Evolutionary conservation across 2,329 filamentous ascomycete genomes (phyloP).

Genomic region (Hirsutella rhossiliensis): DNA sequence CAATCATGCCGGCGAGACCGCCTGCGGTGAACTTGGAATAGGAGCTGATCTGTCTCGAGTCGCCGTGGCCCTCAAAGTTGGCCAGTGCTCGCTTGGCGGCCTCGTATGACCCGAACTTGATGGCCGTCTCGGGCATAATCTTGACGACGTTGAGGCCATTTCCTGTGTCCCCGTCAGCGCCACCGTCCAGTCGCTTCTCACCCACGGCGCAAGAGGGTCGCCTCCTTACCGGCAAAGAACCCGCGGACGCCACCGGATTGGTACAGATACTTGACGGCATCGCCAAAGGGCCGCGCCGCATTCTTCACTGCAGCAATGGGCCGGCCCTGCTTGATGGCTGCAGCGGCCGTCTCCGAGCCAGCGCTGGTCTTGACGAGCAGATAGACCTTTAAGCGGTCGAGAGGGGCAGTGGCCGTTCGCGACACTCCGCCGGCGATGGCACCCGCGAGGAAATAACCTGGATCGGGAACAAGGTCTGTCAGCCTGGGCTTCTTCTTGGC

Average conservation of each 20-base stretch:
- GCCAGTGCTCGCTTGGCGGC: constrained; percentile 82
- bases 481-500: constrained; percentile 37
- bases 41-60: constrained; percentile 66
- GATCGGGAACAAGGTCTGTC: constrained; percentile 63
- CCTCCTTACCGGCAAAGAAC: constrained; percentile 72
- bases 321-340: constrained; percentile 59
- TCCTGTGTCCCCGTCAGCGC: constrained; percentile 38
- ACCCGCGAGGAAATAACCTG: constrained; percentile 97
- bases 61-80: constrained; percentile 74
- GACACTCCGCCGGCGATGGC: constrained; percentile 90
- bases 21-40: constrained; percentile 86
- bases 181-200: background rate
- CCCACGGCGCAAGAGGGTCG: background rate
- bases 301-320: constrained; percentile 52
- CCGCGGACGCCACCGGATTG: constrained; percentile 75
- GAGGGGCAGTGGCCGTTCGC: constrained; percentile 85
- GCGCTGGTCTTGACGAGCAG: constrained; percentile 74
- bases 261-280: constrained; percentile 70
- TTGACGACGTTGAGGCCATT: constrained; percentile 96
- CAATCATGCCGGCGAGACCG: constrained; percentile 84
- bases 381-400: constrained; percentile 95
- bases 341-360: constrained; percentile 39
- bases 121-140: constrained; percentile 96
- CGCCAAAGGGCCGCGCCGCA: constrained; percentile 55
- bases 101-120: constrained; percentile 97